phyloP scores from a whole-genome alignment of 2,329 filamentous ascomycete species.

The Hirsutella rhossiliensis region DNA sequence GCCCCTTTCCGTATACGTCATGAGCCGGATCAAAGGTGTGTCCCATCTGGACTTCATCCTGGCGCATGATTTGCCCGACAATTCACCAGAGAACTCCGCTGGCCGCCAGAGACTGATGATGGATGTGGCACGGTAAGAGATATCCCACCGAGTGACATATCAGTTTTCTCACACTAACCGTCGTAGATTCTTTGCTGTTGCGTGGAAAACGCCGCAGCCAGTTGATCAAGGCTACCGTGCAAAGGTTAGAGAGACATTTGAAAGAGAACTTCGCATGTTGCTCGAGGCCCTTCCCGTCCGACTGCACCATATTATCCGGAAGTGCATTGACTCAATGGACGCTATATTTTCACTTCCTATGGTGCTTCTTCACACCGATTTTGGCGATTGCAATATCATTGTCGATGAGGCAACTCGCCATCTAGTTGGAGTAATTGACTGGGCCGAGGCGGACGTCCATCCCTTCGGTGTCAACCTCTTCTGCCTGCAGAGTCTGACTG shows the following conservation, averaged over 20 bases:
- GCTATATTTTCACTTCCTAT: slow-evolving; percentile 23
- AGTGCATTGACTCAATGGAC: slow-evolving; percentile 17
- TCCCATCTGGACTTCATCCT: no score
- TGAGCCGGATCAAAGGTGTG: no score
- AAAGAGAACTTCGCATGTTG: background rate
- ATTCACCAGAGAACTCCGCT: no score
- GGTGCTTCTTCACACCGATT: slow-evolving; percentile 26
- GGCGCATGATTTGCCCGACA: no score
- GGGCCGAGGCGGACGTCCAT: slow-evolving; percentile 24
- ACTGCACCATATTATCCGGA: slow-evolving; percentile 14
- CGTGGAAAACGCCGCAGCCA: no score
- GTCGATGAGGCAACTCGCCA: slow-evolving; percentile 23
- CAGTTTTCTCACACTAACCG: no score
- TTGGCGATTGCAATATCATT: slow-evolving; percentile 25
- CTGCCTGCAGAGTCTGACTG: slow-evolving; percentile 18
- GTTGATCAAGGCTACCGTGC: no score
- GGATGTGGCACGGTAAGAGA: no score
- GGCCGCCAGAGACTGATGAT: no score
- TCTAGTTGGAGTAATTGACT: slow-evolving; percentile 27
- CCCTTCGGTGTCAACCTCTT: slow-evolving; percentile 27
- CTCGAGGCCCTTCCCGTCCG: background rate
- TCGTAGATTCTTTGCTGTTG: no score
- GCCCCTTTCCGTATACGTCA: no score
- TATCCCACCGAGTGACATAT: no score
- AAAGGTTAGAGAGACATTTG: background rate